phyloP scores from a whole-genome alignment of 371 early-diverging fungal species.

The Capniomyces stellatus region DNA sequence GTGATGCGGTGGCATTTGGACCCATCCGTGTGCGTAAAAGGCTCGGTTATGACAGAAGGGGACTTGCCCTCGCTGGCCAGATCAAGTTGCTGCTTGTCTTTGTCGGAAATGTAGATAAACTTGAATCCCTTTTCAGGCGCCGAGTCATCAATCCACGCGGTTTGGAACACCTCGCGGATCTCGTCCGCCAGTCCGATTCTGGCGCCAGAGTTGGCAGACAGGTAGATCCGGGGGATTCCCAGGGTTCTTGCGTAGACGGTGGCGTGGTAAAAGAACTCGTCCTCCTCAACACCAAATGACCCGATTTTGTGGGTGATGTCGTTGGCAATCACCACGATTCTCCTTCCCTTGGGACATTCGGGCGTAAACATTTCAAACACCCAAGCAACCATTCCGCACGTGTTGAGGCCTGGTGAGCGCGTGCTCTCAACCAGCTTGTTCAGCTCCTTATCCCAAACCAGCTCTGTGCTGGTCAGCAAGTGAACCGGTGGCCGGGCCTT shows the following conservation, averaged over 20 bases:
- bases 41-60: constrained; percentile 46
- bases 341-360: constrained; percentile 79
- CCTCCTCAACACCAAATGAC: constrained; percentile 93
- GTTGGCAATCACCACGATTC: constrained; percentile 88
- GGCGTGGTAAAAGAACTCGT: constrained; percentile 79
- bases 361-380: constrained; percentile 76
- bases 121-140: constrained; percentile 74
- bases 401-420: constrained; percentile 80
- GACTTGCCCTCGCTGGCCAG: constrained; percentile 30
- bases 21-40: constrained; percentile 20
- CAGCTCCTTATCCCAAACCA: constrained; percentile 69
- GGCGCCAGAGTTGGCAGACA: constrained; percentile 99
- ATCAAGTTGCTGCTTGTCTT: constrained; percentile 42
- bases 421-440: constrained; percentile 44
- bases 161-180: constrained; percentile 62
- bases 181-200: constrained; percentile 95
- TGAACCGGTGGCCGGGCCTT: constrained; percentile 30
- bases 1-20: constrained; percentile 67
- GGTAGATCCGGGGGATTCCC: constrained; percentile 86
- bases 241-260: constrained; percentile 68
- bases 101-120: constrained; percentile 76
- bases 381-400: constrained; percentile 95
- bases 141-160: constrained; percentile 66
- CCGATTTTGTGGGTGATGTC: constrained; percentile 95
- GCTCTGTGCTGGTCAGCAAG: constrained; percentile 61